Base-by-base conservation (phyloP, 345 rosid genomes). In the Angophora floribunda region DNA sequence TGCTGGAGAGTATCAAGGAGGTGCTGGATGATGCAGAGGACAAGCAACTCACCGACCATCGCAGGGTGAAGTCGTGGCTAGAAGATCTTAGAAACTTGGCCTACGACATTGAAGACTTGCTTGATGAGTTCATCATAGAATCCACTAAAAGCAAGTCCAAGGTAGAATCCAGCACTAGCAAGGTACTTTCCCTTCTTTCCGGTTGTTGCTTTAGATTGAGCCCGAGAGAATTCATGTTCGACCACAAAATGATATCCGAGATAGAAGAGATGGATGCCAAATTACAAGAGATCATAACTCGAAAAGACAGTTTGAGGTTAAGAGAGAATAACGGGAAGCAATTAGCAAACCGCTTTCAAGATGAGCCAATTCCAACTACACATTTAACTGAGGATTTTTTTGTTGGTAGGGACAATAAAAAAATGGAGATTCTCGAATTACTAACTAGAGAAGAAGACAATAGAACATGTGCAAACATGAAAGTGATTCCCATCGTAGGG, bases 1-100 rank as follows among this genome's bases (percentile, higher is more conserved):
- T 2, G 21, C 44, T 67, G 44, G 1, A 0, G 0, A 15, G 2
- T 1, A 67, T 30, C 11, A 2, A 67, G 0, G 0, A 7, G 1
- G 44, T 67, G 44, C 79, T 67, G 6, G 5, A 67, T 67, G 79
- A 15, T 30, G 79, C 79, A 0, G 45, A 67, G 45, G 12, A 67
- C 0, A 2, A 1, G 12, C 79, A 67, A 67, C 1, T 67, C 1
- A 8, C 0, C 0, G 11, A 22, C 3, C 0, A 16, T 32, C 22
- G 0, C 2, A 3, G 0, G 22, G 79, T 32, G 22, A 7, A 7
- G 45, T 67, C 12, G 3, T 67, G 79, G 79, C 79, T 67, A 3
- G 6, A 30, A 7, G 12, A 32, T 30, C 44, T 67, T 6, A 4
- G 22, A 12, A 67, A 67, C 79, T 67, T 67, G 79, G 79, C 79